Evolutionary conservation across 768 basidiomycete genomes (phyloP), one percentile per base, ranked within the genome.

Genomic region (Epithele typhae): DNA sequence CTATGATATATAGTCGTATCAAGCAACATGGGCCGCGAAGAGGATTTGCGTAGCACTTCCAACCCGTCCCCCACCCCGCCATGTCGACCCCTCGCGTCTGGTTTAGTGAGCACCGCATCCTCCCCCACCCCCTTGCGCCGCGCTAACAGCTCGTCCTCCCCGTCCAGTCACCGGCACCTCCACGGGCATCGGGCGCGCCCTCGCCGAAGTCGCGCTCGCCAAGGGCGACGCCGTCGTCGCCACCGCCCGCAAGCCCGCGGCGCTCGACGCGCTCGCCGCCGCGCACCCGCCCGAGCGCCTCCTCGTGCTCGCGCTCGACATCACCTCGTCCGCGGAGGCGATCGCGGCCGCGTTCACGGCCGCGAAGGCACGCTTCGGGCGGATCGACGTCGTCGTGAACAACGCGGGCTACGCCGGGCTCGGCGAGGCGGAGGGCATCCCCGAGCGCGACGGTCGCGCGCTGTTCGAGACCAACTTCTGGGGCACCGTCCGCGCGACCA

Each of bases 401-500:
- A 63, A 63, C 40, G 61, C 59, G 5, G 58, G 50, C 3, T 52
- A 42, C 40, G 23, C 14, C 11, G 38, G 49, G 4, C 1, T 49
- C 1, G 54, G 51, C 18, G 61, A 61, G 40, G 23, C 52, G 19
- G 60, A 63, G 35, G 40, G 37, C 19, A 43, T 46, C 19, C 49
- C 43, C 5, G 49, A 51, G 18, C 53, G 44, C 18, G 32, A 24
- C 5, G 56, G 33, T 1, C 43, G 56, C 3, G 45, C 24, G 9
- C 2, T 55, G 36, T 43, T 64, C 34, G 62, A 62, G 11, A 52
- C 56, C 14, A 57, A 59, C 50, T 59, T 61, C 51, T 64, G 55
- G 58, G 61, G 63, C 6, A 56, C 63, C 3, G 46, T 49, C 0
- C 49, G 52, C 25, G 68, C 69, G 25, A 65, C 52, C 25, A 52